phyloP scores from a whole-genome alignment of 257 asterid species.

The Petrea volubilis region DNA sequence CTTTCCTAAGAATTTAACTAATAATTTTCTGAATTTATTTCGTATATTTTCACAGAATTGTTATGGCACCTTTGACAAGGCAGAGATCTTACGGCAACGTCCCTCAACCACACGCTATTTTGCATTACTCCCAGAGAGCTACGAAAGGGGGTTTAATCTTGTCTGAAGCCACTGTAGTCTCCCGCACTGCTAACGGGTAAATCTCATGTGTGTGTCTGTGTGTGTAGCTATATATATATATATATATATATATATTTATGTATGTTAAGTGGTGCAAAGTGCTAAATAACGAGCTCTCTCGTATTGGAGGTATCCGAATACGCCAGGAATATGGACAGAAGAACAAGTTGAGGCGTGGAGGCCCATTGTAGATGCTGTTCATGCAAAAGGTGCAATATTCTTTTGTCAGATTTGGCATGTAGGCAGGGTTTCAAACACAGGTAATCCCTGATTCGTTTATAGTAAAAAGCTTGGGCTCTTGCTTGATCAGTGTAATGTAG shows the following conservation, averaged over 20 bases:
- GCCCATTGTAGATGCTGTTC: neutral
- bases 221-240: no score
- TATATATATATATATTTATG: no score
- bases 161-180: constrained; percentile 41
- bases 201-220: no score
- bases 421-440: neutral
- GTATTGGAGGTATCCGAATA: constrained; percentile 1
- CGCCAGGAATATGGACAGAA: neutral
- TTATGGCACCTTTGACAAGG: constrained; percentile 52
- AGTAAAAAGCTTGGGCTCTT: no score
- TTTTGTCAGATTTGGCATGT: constrained; percentile 26
- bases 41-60: constrained; percentile 25
- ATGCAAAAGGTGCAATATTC: constrained; percentile 19
- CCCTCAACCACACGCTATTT: constrained; percentile 46
- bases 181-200: constrained; percentile 38
- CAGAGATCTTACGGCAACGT: constrained; percentile 39
- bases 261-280: neutral
- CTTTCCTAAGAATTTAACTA: neutral
- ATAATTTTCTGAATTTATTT: neutral
- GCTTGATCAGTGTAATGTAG: no score
- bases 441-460: neutral
- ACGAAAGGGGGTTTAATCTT: constrained; percentile 41
- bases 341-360: constrained; percentile 8
- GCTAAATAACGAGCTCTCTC: neutral
- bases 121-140: constrained; percentile 46